Evolutionary conservation across 192 early-diverging fungal species (phyloP).

Genomic region (Linnemannia zychae): DNA sequence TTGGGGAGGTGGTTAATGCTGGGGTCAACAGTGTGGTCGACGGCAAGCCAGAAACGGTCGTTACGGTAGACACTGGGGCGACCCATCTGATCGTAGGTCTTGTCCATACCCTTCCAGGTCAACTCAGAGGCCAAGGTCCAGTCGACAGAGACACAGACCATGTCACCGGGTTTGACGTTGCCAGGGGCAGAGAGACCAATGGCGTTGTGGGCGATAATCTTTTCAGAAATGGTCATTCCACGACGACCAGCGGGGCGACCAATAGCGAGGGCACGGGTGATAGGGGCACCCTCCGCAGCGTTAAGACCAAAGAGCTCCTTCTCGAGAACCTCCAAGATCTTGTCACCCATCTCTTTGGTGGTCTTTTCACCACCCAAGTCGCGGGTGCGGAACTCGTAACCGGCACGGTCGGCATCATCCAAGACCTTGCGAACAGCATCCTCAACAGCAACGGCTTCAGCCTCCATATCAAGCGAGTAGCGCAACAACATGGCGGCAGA

Average conservation of each 20-base stretch:
- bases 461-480: slow-evolving; percentile 93
- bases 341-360: slow-evolving; percentile 94
- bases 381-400: slow-evolving; percentile 84
- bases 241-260: slow-evolving; percentile 69
- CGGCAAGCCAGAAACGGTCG: slow-evolving; percentile 87
- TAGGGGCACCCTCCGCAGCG: slow-evolving; percentile 46
- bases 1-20: slow-evolving; percentile 79
- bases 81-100: slow-evolving; percentile 85
- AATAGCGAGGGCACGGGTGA: slow-evolving; percentile 52
- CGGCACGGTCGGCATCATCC: slow-evolving; percentile 80
- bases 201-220: slow-evolving; percentile 83
- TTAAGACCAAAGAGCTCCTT: slow-evolving; percentile 72
- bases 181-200: slow-evolving; percentile 76
- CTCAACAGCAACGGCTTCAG: slow-evolving; percentile 94
- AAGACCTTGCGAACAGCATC: slow-evolving; percentile 92
- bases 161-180: slow-evolving; percentile 81
- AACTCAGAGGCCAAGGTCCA: slow-evolving; percentile 87
- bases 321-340: slow-evolving; percentile 80
- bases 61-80: slow-evolving; percentile 81
- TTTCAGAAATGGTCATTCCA: slow-evolving; percentile 82
- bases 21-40: slow-evolving; percentile 85
- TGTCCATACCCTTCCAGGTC: slow-evolving; percentile 91
- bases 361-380: slow-evolving; percentile 90
- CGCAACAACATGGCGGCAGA: slow-evolving; percentile 93
- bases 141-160: slow-evolving; percentile 85